Evolutionary conservation across 2,329 filamentous ascomycete species (phyloP).

Genomic region (Ophiostoma australiae): DNA sequence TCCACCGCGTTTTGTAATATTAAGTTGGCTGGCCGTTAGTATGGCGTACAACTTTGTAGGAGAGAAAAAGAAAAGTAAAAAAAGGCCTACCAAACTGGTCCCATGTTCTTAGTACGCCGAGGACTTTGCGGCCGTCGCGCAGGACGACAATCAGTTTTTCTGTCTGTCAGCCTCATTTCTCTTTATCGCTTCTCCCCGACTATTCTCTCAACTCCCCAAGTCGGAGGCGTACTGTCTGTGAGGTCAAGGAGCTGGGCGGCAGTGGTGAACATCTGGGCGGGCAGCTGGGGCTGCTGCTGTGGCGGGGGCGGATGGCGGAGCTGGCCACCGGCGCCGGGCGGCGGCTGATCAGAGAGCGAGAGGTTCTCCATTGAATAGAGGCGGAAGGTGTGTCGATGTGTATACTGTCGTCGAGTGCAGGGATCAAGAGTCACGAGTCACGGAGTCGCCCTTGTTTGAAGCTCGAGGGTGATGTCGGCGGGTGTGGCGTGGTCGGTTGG

Average conservation of each 20-base stretch:
- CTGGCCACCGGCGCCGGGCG: constrained; percentile 31
- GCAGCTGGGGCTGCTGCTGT: constrained; percentile 57
- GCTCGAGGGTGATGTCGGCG: background rate
- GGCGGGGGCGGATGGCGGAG: constrained; percentile 38
- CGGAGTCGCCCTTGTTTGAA: background rate
- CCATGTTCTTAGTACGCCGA: constrained; percentile 90
- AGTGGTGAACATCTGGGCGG: constrained; percentile 97
- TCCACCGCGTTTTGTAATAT: constrained; percentile 91
- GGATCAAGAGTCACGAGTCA: background rate
- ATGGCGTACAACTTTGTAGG: background rate
- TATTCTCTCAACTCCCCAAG: background rate
- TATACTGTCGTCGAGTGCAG: background rate
- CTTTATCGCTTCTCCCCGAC: no score
- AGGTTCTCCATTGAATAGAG: constrained; percentile 33
- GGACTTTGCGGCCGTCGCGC: constrained; percentile 88
- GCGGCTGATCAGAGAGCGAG: constrained; percentile 33
- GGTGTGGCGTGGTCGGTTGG: background rate
- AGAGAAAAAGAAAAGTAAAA: no score
- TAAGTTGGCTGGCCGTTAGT: constrained; percentile 65
- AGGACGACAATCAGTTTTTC: constrained; percentile 93
- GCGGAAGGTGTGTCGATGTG: background rate
- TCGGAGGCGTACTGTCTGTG: constrained; percentile 75
- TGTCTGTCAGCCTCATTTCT: constrained; percentile 36
- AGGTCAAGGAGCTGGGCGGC: constrained; percentile 92
- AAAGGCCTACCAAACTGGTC: constrained; percentile 79